Base-by-base conservation (phyloP, 768 basidiomycete species). In the Lactarius sanguifluus region DNA sequence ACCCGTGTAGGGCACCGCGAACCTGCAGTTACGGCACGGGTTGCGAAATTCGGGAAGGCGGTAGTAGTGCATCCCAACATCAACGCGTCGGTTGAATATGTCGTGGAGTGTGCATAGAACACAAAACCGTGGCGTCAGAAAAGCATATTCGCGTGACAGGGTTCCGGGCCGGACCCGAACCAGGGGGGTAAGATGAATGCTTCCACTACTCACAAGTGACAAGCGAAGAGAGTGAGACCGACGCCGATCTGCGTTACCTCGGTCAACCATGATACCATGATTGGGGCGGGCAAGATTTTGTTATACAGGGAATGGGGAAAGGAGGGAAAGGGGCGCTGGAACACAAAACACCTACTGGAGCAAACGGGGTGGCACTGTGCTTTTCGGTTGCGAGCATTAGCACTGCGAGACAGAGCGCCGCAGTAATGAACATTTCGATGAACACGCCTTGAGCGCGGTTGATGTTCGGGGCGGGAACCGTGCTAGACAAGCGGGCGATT, bases 331-430 rank as follows among this genome's bases (percentile, higher is more conserved):
- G 55, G 5, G 20, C 20, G 15, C n/a, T 23, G 57, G 32, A 5
- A 10, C 43, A 16, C 16, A 13, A 18, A n/a, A 36, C 20, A 71
- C 76, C 55, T 67, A 86, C 85, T n/a, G 88, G 88, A 23, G 87
- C 87, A 71, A 89, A 86, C 0, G 88, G 85, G 1, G 87, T 89
- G 2, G 80, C 79, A 32, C 79, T 76, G 70, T 88, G 88, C 75
- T 89, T 89, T 75, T 89, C 89, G 18, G 85, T 85, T 5, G 89
- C 88, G 30, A 90, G 74, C 86, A 90, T 89, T 67, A 89, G 81
- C n/a, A 89, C 85, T 7, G 88, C 78, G 16, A 88, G 74, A 52
- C 85, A 82, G 47, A 89, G 78, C 18, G 80, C 78, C 15, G 83
- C 78, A 16, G 87, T 89, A 69, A 85, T 82, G 75, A 89, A 89